Percentiles rank a stretch among this genome's conserved stretches.
Conservation (phyloP, 2,329 filamentous ascomycete species). For the Beauveria brongniartii region DNA sequence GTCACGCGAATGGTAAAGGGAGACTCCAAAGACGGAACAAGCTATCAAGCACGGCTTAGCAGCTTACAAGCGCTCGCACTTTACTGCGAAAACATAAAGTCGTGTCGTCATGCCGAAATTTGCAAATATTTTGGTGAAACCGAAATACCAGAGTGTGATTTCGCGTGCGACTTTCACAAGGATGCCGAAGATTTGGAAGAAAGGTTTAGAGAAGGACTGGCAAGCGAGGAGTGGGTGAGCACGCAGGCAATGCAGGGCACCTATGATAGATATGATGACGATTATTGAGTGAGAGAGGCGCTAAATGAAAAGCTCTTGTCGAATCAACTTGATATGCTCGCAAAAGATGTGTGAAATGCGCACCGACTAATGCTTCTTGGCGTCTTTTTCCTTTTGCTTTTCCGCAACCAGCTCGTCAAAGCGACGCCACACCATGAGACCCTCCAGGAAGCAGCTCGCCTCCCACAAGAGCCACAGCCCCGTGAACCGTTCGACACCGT, state of each 20-base stretch:
- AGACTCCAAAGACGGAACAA: conserved; percentile 31
- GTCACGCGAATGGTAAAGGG: conserved; percentile 50
- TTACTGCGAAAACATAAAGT: conserved; percentile 71
- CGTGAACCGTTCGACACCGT: conserved; percentile 38
- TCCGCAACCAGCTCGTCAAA: conserved; percentile 33
- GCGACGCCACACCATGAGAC: conserved; percentile 39
- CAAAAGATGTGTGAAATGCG: not conserved
- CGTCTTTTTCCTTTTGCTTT: conserved; percentile 29
- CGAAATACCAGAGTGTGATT: conserved; percentile 53
- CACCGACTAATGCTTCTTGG: conserved; percentile 23
- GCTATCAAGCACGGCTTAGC: conserved; percentile 45
- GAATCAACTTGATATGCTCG: not conserved
- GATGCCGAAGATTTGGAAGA: conserved; percentile 49
- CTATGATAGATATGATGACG: conserved; percentile 49
- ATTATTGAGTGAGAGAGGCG: conserved; percentile 18
- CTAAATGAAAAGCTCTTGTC: not conserved
- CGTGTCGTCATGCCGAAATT: conserved; percentile 70
- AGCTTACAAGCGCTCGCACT: conserved; percentile 62
- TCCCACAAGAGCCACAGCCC: conserved; percentile 50
- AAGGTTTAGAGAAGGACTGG: conserved; percentile 48
- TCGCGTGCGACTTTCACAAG: conserved; percentile 73
- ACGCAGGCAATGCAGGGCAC: conserved; percentile 52
- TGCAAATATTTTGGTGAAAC: conserved; percentile 70
- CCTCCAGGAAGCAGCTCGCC: conserved; percentile 44
- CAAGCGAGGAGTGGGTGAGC: conserved; percentile 54